A percentile compares a stretch with the other conserved stretches of the same genome.
Evolutionary conservation across 2,329 filamentous ascomycete genomes (phyloP).

Genomic region (Diaporthe citri): DNA sequence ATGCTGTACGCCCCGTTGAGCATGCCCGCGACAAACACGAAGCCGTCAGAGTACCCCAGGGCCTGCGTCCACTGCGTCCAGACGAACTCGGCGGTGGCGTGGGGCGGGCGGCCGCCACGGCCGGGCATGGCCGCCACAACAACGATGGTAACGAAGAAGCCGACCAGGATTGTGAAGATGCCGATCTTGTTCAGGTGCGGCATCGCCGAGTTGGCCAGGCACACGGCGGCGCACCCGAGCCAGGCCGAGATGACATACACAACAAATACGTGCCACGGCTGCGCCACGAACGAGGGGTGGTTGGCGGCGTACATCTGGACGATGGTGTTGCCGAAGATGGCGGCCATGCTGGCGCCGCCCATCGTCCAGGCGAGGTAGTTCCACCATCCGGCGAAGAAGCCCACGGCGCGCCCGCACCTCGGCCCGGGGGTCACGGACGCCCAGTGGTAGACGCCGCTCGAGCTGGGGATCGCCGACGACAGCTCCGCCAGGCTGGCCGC

Average conservation of each 20-base stretch:
- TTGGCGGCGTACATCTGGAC: slow-evolving; percentile 60
- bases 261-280: slow-evolving; percentile 59
- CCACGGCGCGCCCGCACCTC: slow-evolving; percentile 62
- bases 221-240: slow-evolving; percentile 54
- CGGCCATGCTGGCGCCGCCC: slow-evolving; percentile 55
- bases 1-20: slow-evolving; percentile 78
- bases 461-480: slow-evolving; percentile 71
- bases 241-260: slow-evolving; percentile 56
- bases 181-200: slow-evolving; percentile 67
- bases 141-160: slow-evolving; percentile 67
- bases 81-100: slow-evolving; percentile 53
- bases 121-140: slow-evolving; percentile 67
- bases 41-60: slow-evolving; percentile 56
- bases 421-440: slow-evolving; percentile 68
- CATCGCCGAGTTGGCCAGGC: slow-evolving; percentile 67
- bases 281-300: slow-evolving; percentile 51
- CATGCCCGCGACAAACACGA: slow-evolving; percentile 58
- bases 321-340: slow-evolving; percentile 56
- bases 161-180: slow-evolving; percentile 60
- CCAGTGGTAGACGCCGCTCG: slow-evolving; percentile 73
- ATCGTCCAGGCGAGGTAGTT: slow-evolving; percentile 58
- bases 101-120: slow-evolving; percentile 46
- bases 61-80: slow-evolving; percentile 56
- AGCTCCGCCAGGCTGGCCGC: slow-evolving; percentile 72
- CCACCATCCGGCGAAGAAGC: slow-evolving; percentile 61